These are phyloP conservation scores for Aspergillus sp. DNA, from an alignment of 2,329 filamentous ascomycete genomes.

Conservation along the genomic window DNA sequence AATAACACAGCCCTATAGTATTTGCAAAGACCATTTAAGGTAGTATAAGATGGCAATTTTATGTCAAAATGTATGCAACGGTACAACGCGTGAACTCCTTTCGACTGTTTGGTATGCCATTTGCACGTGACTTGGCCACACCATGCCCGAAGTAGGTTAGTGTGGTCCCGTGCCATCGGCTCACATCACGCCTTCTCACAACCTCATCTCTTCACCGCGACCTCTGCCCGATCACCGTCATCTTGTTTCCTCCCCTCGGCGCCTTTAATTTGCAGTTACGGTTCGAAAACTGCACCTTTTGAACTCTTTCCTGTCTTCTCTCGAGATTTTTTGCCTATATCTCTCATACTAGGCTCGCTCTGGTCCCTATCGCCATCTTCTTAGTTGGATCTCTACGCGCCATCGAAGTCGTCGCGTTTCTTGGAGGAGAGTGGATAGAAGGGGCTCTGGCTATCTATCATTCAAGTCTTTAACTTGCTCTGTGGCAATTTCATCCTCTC, in stretches of 20 bases:
- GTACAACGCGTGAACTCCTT: neutral
- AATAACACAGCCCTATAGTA: too few relatives aligned
- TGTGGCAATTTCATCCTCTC: slow-evolving; percentile 17
- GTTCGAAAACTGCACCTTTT: slow-evolving; percentile 8
- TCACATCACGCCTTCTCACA: slow-evolving; percentile 19
- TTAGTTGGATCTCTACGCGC: slow-evolving; percentile 9
- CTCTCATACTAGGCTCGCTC: neutral
- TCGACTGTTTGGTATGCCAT: slow-evolving; percentile 3
- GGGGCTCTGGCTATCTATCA: slow-evolving; percentile 12
- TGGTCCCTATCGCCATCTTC: slow-evolving; percentile 10
- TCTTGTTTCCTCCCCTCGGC: slow-evolving; percentile 5
- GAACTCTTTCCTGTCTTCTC: neutral
- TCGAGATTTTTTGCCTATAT: slow-evolving; percentile 1
- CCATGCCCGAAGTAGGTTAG: slow-evolving; percentile 19
- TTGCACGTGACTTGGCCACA: slow-evolving; percentile 13
- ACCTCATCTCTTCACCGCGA: slow-evolving; percentile 25
- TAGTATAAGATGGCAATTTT: too few relatives aligned
- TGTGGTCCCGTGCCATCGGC: slow-evolving; percentile 18
- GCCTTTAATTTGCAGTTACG: neutral
- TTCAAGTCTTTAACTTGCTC: slow-evolving; percentile 19
- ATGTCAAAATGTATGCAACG: neutral
- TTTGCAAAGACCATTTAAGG: too few relatives aligned
- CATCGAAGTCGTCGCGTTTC: slow-evolving; percentile 13
- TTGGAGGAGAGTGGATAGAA: slow-evolving; percentile 17
- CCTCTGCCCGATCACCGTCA: slow-evolving; percentile 9